phyloP scores from a whole-genome alignment of 2,329 filamentous ascomycete genomes.

The Cadophora gregata region DNA sequence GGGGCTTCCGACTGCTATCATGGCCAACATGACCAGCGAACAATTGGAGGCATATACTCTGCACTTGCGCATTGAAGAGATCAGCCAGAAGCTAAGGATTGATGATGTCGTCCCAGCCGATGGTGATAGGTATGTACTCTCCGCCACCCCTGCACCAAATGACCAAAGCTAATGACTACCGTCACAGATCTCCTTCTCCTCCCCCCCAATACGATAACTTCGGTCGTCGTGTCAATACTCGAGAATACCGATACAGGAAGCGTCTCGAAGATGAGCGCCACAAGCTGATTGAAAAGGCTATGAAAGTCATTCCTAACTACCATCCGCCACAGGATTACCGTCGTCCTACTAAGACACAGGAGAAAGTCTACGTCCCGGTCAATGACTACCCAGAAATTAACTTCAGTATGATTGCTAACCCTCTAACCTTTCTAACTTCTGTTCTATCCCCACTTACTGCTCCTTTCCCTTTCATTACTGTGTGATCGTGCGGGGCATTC shows the following conservation, averaged over 20 bases:
- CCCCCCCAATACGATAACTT: slow-evolving; percentile 99
- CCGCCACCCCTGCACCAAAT: slow-evolving; percentile 12
- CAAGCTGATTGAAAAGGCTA: slow-evolving; percentile 97
- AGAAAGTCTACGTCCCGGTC: slow-evolving; percentile 99
- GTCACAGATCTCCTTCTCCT: slow-evolving; percentile 85
- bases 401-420: slow-evolving; percentile 99
- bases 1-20: slow-evolving; percentile 94
- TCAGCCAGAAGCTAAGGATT: slow-evolving; percentile 98
- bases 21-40: slow-evolving; percentile 97
- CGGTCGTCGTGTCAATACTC: slow-evolving; percentile 97
- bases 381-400: slow-evolving; percentile 99
- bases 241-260: slow-evolving; percentile 98
- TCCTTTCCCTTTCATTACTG: slow-evolving; percentile 49
- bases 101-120: slow-evolving; percentile 98
- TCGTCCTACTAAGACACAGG: slow-evolving; percentile 98
- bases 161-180: slow-evolving; percentile 27
- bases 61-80: slow-evolving; percentile 97
- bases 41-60: slow-evolving; percentile 97
- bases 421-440: slow-evolving; percentile 79
- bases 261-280: slow-evolving; percentile 97
- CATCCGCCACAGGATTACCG: slow-evolving; percentile 98
- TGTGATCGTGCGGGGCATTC: slow-evolving; percentile 47
- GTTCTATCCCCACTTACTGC: slow-evolving; percentile 42
- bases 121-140: slow-evolving; percentile 79
- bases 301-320: slow-evolving; percentile 99